Conservation (phyloP, 345 rosid genomes). For the Euphorbia peplus region DNA sequence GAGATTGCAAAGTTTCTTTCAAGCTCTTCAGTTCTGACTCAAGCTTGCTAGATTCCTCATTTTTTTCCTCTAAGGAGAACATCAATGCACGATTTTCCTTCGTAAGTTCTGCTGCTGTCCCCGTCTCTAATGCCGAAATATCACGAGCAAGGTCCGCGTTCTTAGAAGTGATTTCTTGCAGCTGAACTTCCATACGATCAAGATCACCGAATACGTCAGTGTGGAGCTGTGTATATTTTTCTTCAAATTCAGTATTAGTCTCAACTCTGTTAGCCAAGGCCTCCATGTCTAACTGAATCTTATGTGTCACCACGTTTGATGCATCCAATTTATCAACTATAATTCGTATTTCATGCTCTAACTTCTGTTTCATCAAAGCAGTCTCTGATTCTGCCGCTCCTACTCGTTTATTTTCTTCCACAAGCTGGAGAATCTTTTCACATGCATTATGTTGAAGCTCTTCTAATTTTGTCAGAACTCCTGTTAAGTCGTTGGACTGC, state of each 20-base stretch:
- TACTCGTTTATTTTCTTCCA: slow-evolving; percentile 52
- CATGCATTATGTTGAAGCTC: slow-evolving; percentile 48
- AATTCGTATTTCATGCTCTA: slow-evolving; percentile 41
- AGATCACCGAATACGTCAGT: slow-evolving; percentile 52
- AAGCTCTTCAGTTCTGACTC: slow-evolving; percentile 42
- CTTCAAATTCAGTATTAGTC: slow-evolving; percentile 54
- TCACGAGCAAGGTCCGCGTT: slow-evolving; percentile 52
- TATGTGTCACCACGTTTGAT: slow-evolving; percentile 46
- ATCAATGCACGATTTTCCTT: slow-evolving; percentile 50
- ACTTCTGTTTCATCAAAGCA: slow-evolving; percentile 50
- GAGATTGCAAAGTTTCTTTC: slow-evolving; percentile 36
- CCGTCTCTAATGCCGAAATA: slow-evolving; percentile 46
- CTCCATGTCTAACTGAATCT: slow-evolving; percentile 64
- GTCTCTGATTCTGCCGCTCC: slow-evolving; percentile 49
- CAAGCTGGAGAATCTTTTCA: slow-evolving; percentile 47
- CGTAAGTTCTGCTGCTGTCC: slow-evolving; percentile 49
- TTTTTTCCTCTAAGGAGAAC: slow-evolving; percentile 48
- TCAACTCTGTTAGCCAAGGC: slow-evolving; percentile 47
- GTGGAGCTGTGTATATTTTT: slow-evolving; percentile 41
- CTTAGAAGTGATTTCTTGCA: slow-evolving; percentile 51
- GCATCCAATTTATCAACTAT: slow-evolving; percentile 44
- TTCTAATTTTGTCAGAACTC: slow-evolving; percentile 40
- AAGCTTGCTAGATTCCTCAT: slow-evolving; percentile 49
- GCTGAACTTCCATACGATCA: slow-evolving; percentile 48
- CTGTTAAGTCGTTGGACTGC: slow-evolving; percentile 42